Conservation (phyloP, 1,284 basidiomycete species). For the Ganoderma lucidum region DNA sequence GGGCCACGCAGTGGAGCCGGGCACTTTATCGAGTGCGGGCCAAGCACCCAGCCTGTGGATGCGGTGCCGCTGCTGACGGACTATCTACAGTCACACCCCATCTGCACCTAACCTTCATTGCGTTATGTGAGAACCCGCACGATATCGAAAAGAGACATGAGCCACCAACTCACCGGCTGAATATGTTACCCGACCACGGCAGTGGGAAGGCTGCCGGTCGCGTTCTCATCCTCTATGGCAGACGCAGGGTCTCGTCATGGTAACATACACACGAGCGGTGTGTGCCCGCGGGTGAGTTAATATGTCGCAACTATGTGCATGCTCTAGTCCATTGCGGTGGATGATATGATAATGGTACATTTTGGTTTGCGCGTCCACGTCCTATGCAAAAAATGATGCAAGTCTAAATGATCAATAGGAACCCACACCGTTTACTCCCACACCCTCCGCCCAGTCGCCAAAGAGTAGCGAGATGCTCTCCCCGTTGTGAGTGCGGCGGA, state of each 20-base stretch:
- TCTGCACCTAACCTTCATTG: constrained; percentile 22
- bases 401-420: constrained; percentile 34
- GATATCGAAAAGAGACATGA: constrained; percentile 3
- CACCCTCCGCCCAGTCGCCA: constrained; percentile 68
- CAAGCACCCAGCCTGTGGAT: constrained; percentile 13
- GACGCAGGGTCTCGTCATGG: constrained; percentile 25
- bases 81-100: background rate
- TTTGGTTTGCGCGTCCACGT: constrained; percentile 31
- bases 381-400: constrained; percentile 27
- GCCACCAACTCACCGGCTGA: constrained; percentile 26
- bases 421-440: constrained; percentile 34
- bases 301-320: constrained; percentile 15
- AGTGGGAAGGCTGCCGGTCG: constrained; percentile 21
- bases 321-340: constrained; percentile 31
- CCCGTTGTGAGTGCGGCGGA: constrained; percentile 96
- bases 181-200: constrained; percentile 13
- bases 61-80: constrained; percentile 10
- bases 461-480: constrained; percentile 89
- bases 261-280: constrained; percentile 21
- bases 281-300: background rate
- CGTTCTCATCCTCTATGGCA: constrained; percentile 10
- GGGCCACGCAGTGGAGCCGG: constrained; percentile 9
- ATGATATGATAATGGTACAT: constrained; percentile 31
- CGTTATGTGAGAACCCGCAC: constrained; percentile 28
- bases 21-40: constrained; percentile 22